A percentile compares a stretch with the other conserved stretches of the same genome.
Evolutionary conservation across 2,329 filamentous ascomycete genomes (phyloP).

Genomic region (Arthrobotrys iridis): DNA sequence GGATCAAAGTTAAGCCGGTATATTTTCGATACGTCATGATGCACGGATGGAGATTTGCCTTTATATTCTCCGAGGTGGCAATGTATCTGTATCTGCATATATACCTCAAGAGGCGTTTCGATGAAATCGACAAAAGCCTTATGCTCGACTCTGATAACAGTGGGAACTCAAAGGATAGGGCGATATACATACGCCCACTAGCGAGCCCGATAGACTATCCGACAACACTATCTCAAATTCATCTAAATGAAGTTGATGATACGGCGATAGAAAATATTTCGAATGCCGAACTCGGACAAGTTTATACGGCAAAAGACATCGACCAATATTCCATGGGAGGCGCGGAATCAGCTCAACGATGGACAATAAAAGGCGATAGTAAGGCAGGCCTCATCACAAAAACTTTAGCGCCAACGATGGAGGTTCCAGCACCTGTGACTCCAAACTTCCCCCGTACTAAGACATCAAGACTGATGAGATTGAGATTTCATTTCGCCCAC

Average conservation of each 20-base stretch:
- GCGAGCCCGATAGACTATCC: neutral
- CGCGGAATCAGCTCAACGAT: neutral
- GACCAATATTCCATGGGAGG: neutral
- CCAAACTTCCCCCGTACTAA: neutral
- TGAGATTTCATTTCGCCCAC: slow-evolving; percentile 23
- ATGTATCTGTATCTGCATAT: slow-evolving; percentile 64
- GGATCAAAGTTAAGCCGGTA: slow-evolving; percentile 61
- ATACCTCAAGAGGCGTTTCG: slow-evolving; percentile 49
- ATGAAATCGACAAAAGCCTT: slow-evolving; percentile 6
- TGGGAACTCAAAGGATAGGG: neutral
- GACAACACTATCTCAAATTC: neutral
- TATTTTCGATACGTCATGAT: slow-evolving; percentile 63
- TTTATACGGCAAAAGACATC: neutral
- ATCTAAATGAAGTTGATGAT: neutral
- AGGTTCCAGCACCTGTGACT: neutral
- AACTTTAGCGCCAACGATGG: neutral
- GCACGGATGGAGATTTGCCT: slow-evolving; percentile 64
- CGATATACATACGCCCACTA: neutral
- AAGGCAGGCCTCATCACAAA: neutral
- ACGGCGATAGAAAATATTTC: neutral
- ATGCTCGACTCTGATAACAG: neutral
- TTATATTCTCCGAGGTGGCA: slow-evolving; percentile 62
- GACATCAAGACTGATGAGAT: neutral
- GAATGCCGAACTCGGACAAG: neutral
- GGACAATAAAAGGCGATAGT: neutral